Base-by-base conservation (phyloP, 2,329 filamentous ascomycete species). In the Pseudocercospora vitis region DNA sequence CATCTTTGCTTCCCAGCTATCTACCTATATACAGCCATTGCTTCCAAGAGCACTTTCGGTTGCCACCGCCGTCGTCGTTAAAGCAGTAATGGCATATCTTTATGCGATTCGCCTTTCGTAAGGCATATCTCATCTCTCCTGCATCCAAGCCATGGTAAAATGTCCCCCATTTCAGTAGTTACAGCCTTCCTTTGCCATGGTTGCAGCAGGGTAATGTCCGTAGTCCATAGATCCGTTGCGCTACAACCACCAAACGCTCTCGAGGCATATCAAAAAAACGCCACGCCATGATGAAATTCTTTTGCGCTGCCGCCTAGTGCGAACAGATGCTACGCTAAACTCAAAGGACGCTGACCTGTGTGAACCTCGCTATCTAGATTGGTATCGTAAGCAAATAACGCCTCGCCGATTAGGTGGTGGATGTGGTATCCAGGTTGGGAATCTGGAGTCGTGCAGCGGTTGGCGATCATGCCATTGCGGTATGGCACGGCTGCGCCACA, bases 301-400 rank as follows among this genome's bases (percentile, higher is more conserved):
- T 56, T 52, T 52, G 48, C 57, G 65, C 68, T 70, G 68, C 61
- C 65, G 66, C 66, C 67, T 68, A 68, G 37, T 63, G 65, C 68
- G 64, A 53, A 57, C 68, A 69, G 67, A 69, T 70, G 68, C 67
- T 68, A 69, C 63, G 63, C 64, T 66, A 65, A 62, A 59, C 50
- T 47, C 58, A 58, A 39, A 62, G n/a, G n/a, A 64, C 64, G 64
- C 63, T 65, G 56, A 55, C 57, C 54, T n/a, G 52, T n/a, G 40
- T 45, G 24, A 44, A 48, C 48, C 45, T 51, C 57, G 58, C 59
- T 65, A 65, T 64, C 57, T 63, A 63, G 56, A 57, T 60, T 61
- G 57, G 53, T 58, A 57, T 63, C 59, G 50, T 58, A 56, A 58
- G 52, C 53, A 58, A 55, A 56, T 47, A 49, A 55, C 48, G 49